phyloP scores from a whole-genome alignment of 108 stramenopile genomes.

The Hondaea fermentalgiana region DNA sequence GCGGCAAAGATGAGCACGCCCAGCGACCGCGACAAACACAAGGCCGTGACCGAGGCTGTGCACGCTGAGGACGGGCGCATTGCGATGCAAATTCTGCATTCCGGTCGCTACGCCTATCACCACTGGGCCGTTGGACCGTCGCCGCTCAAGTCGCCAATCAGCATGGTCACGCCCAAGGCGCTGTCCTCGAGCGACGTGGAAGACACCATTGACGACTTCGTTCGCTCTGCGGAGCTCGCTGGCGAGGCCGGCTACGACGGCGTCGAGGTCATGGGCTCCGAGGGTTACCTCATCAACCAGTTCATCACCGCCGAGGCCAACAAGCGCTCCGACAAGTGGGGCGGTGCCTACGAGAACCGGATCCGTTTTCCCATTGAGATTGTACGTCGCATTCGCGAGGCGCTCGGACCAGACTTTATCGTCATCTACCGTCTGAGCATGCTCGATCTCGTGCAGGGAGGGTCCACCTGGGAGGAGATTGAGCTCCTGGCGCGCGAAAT shows the following conservation, averaged over 20 bases:
- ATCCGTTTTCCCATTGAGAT: constrained; percentile 79
- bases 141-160: constrained; percentile 77
- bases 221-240: constrained; percentile 69
- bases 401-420: constrained; percentile 71
- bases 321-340: constrained; percentile 79
- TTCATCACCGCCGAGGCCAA: constrained; percentile 80
- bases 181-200: constrained; percentile 59
- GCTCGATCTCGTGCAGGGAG: constrained; percentile 85
- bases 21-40: constrained; percentile 70
- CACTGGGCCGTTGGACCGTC: constrained; percentile 79
- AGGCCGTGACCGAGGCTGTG: constrained; percentile 75
- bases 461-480: constrained; percentile 84
- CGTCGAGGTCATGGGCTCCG: constrained; percentile 93
- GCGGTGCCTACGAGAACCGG: constrained; percentile 79
- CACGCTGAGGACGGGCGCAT: constrained; percentile 58
- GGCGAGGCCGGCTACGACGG: constrained; percentile 90
- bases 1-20: constrained; percentile 74
- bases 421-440: constrained; percentile 90
- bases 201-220: constrained; percentile 77
- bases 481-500: constrained; percentile 66
- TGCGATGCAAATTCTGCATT: constrained; percentile 80
- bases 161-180: constrained; percentile 65
- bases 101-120: constrained; percentile 86
- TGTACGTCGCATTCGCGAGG: constrained; percentile 67
- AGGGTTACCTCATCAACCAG: constrained; percentile 94